Percentiles rank a stretch among this genome's conserved stretches.
phyloP scores from a whole-genome alignment of 345 rosid species.

The Rhodamnia argentea region DNA sequence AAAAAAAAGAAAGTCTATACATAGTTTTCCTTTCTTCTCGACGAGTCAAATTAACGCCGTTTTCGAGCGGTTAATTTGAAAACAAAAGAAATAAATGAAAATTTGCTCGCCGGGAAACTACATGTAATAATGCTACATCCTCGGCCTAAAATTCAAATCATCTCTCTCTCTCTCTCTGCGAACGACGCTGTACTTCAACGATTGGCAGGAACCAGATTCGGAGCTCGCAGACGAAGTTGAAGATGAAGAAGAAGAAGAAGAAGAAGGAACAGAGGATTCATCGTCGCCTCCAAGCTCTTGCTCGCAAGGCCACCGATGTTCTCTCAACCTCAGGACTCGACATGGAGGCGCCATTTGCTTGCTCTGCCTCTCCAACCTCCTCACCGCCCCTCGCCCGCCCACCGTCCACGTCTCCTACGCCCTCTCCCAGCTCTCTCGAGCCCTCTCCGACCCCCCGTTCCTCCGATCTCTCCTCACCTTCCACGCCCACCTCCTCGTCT shows the following conservation, averaged over 20 bases:
- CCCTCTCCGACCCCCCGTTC: slow-evolving; percentile 48
- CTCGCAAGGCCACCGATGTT: slow-evolving; percentile 61
- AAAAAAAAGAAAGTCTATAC: background rate
- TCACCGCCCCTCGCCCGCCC: slow-evolving; percentile 41
- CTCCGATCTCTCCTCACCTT: slow-evolving; percentile 38
- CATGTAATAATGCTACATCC: background rate
- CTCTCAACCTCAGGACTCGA: slow-evolving; percentile 39
- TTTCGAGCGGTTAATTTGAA: too few relatives aligned
- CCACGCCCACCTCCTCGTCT: slow-evolving; percentile 68
- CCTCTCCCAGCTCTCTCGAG: slow-evolving; percentile 74
- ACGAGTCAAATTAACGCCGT: too few relatives aligned
- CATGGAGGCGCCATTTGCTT: slow-evolving; percentile 56
- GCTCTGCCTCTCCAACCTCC: slow-evolving; percentile 62
- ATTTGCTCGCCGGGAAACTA: accelerated
- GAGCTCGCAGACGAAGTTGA: slow-evolving; percentile 9
- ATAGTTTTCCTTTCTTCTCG: too few relatives aligned
- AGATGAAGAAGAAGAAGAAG: background rate
- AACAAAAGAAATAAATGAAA: background rate
- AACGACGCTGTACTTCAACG: slow-evolving; percentile 11
- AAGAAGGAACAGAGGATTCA: background rate
- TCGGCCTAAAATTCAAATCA: background rate
- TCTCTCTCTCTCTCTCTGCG: background rate
- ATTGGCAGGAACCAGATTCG: slow-evolving; percentile 17
- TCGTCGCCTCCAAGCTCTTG: slow-evolving; percentile 13
- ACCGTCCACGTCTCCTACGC: slow-evolving; percentile 84